Percentiles rank a stretch among this genome's conserved stretches.
Conservation (phyloP, 495 filamentous ascomycete genomes). For the Podospora sp. region DNA sequence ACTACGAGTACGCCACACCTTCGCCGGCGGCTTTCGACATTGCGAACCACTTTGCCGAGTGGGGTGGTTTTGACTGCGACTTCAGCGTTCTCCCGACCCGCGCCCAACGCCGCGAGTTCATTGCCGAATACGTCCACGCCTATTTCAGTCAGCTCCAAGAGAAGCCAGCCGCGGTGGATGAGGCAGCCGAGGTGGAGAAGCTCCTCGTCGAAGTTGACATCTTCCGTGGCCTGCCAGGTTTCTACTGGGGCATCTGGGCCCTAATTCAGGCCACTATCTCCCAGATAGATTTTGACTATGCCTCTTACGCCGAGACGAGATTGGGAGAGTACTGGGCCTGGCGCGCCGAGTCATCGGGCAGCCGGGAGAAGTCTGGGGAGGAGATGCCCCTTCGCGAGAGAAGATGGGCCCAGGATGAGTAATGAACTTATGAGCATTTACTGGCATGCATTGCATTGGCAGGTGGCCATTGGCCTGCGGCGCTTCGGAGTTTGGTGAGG, state of each 20-base stretch:
- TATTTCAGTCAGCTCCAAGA: constrained; percentile 49
- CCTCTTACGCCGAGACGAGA: constrained; percentile 82
- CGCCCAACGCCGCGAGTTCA: constrained; percentile 76
- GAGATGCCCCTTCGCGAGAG: constrained; percentile 76
- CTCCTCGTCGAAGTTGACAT: constrained; percentile 80
- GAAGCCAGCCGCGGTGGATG: constrained; percentile 46
- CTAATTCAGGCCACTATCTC: constrained; percentile 95
- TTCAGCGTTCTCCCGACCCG: constrained; percentile 79
- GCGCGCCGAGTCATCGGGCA: constrained; percentile 71
- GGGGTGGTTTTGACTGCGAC: constrained; percentile 96
- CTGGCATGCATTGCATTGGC: constrained; percentile 13
- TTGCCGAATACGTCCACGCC: constrained; percentile 73
- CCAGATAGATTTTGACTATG: constrained; percentile 97
- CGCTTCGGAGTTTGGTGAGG: constrained; percentile 4
- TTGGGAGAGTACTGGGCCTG: constrained; percentile 96
- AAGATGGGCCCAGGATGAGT: constrained; percentile 72
- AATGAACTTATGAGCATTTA: constrained; percentile 6
- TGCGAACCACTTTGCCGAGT: constrained; percentile 99
- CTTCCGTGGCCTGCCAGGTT: constrained; percentile 87
- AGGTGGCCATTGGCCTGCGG: background rate
- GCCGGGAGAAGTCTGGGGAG: constrained; percentile 55
- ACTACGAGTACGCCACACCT: constrained; percentile 96
- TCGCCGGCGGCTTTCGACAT: constrained; percentile 97
- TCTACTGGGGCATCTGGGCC: constrained; percentile 92
- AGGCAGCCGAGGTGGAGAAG: constrained; percentile 59